Percentiles rank a stretch among this genome's conserved stretches.
Evolutionary conservation across 1,139 yeast genomes (phyloP).

Genomic region (Citeromyces hawaiiensis): DNA sequence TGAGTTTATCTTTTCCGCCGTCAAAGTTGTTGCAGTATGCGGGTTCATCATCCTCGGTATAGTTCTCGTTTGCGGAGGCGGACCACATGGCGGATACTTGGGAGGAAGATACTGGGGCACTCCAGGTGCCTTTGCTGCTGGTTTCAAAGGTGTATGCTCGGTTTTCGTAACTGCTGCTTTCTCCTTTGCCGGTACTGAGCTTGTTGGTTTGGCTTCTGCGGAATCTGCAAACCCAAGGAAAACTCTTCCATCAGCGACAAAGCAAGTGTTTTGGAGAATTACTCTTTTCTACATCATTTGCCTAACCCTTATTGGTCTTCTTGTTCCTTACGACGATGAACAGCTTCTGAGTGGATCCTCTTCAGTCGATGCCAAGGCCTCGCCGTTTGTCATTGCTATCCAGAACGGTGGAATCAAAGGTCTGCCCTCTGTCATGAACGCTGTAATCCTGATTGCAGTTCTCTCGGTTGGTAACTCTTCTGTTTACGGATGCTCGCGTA

Average conservation of each 20-base stretch:
- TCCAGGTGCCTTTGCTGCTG: slow-evolving; percentile 47
- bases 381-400: slow-evolving; percentile 52
- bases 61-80: slow-evolving; percentile 39
- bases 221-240: slow-evolving; percentile 28
- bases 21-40: slow-evolving; percentile 14
- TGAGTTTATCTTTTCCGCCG: slow-evolving; percentile 10
- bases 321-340: slow-evolving; percentile 28
- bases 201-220: slow-evolving; percentile 32
- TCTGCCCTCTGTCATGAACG: slow-evolving; percentile 39
- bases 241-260: slow-evolving; percentile 61
- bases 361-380: slow-evolving; percentile 33
- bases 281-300: slow-evolving; percentile 41
- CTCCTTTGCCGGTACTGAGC: slow-evolving; percentile 40
- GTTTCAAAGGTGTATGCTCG: slow-evolving; percentile 31
- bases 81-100: slow-evolving; percentile 36
- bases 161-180: slow-evolving; percentile 38
- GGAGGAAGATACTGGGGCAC: slow-evolving; percentile 44
- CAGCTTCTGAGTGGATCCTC: slow-evolving; percentile 21
- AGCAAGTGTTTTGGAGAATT: slow-evolving; percentile 65
- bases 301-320: slow-evolving; percentile 27
- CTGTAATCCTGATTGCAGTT: slow-evolving; percentile 33
- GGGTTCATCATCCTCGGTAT: slow-evolving; percentile 37
- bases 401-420: slow-evolving; percentile 37
- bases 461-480: slow-evolving; percentile 42
- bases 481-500: slow-evolving; percentile 55